phyloP scores from a whole-genome alignment of 345 rosid species.

The Kernera saxatilis region DNA sequence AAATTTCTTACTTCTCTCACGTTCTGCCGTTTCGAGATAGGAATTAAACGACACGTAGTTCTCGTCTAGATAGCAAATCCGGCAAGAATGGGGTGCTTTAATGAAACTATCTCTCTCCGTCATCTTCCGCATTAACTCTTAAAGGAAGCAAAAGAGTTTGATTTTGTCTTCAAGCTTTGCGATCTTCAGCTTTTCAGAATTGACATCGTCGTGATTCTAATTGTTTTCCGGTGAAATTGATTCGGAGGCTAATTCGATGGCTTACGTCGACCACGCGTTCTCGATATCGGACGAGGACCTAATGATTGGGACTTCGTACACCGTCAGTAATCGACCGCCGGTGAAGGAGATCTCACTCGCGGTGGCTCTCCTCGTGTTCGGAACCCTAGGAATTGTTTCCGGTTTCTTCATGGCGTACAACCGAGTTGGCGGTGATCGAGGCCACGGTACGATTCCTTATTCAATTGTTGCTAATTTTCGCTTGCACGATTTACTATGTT shows the following conservation, averaged over 20 bases:
- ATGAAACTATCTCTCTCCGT: neutral
- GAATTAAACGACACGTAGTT: conserved; percentile 4
- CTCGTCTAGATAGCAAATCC: neutral
- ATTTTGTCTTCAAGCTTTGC: conserved; percentile 13
- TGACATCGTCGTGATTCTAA: neutral
- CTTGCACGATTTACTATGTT: neutral
- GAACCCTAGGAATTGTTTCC: conserved; percentile 59
- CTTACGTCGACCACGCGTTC: conserved; percentile 96
- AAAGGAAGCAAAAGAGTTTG: conserved; percentile 10
- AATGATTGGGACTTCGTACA: conserved; percentile 67
- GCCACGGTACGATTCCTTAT: conserved; percentile 51
- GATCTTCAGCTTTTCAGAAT: conserved; percentile 18
- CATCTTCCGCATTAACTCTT: conserved; percentile 5
- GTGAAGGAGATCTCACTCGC: conserved; percentile 94
- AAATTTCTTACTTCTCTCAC: neutral
- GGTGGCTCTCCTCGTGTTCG: conserved; percentile 81
- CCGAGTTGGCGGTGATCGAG: conserved; percentile 83
- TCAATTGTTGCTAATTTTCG: conserved; percentile 2
- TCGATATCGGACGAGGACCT: conserved; percentile 94
- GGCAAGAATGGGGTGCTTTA: conserved; percentile 4
- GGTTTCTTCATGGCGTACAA: conserved; percentile 73
- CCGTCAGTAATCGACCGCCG: conserved; percentile 76
- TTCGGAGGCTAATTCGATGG: conserved; percentile 42
- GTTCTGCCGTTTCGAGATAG: neutral
- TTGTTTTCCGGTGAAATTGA: conserved; percentile 13